Evolutionary conservation across 345 rosid genomes (phyloP).

Genomic region (Cardamine resedifolia): DNA sequence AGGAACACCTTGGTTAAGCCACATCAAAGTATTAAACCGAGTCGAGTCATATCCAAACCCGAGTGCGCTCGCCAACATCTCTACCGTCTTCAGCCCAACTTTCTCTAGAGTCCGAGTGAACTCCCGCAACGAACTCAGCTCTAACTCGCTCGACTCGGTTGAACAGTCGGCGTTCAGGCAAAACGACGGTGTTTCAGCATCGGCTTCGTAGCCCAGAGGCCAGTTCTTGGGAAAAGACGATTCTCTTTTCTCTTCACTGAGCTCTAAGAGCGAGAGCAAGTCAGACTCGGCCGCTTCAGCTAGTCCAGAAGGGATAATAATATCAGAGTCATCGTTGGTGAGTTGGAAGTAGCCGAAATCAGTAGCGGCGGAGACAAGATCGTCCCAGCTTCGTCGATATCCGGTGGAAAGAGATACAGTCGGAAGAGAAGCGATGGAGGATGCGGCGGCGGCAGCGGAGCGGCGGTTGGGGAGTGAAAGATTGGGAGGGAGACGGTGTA

Average conservation of each 20-base stretch:
- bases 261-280: slow-evolving; percentile 51
- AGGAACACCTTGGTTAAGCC: slow-evolving; percentile 42
- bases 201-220: slow-evolving; percentile 69
- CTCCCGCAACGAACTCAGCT: slow-evolving; percentile 45
- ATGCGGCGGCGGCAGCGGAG: slow-evolving; percentile 12
- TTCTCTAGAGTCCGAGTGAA: slow-evolving; percentile 52
- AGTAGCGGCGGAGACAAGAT: slow-evolving; percentile 45
- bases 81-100: slow-evolving; percentile 54
- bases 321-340: slow-evolving; percentile 13
- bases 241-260: slow-evolving; percentile 43
- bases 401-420: slow-evolving; percentile 43
- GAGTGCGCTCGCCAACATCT: slow-evolving; percentile 40
- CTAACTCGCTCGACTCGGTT: slow-evolving; percentile 42
- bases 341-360: slow-evolving; percentile 62
- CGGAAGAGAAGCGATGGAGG: slow-evolving; percentile 39
- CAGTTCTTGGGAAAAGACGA: slow-evolving; percentile 58
- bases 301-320: slow-evolving; percentile 44
- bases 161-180: slow-evolving; percentile 49
- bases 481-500: slow-evolving; percentile 72
- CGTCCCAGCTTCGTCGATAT: background rate
- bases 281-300: slow-evolving; percentile 64
- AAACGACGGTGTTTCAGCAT: slow-evolving; percentile 47
- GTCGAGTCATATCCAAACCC: slow-evolving; percentile 53
- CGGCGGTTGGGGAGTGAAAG: slow-evolving; percentile 67
- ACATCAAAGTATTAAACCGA: slow-evolving; percentile 54